Evolutionary conservation across 2,329 filamentous ascomycete genomes (phyloP).

Genomic region (Penicillium rolfsii): DNA sequence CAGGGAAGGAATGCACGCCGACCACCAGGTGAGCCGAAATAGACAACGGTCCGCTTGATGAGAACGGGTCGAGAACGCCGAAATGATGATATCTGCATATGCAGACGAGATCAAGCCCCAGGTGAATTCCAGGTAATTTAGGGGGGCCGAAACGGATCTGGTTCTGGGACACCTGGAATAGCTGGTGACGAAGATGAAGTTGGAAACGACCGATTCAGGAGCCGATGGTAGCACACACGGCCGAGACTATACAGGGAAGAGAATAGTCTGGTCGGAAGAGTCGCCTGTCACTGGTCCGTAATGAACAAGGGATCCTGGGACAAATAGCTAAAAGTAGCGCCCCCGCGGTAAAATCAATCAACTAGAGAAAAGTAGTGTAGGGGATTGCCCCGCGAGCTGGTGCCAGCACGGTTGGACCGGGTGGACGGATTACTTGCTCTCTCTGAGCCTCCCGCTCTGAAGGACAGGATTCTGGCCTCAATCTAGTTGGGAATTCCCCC

Average conservation of each 20-base stretch:
- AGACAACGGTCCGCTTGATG: neutral
- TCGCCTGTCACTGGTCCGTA: slow-evolving; percentile 28
- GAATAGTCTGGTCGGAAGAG: slow-evolving; percentile 24
- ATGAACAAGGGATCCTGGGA: slow-evolving; percentile 26
- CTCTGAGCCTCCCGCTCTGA: neutral
- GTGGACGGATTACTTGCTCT: neutral
- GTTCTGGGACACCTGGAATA: neutral
- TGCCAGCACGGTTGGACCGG: slow-evolving; percentile 1
- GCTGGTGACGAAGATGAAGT: slow-evolving; percentile 10
- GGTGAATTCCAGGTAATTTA: neutral
- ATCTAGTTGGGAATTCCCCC: neutral
- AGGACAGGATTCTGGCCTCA: neutral
- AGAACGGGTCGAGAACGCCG: neutral
- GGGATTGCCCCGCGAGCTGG: slow-evolving; percentile 15
- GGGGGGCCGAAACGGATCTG: neutral
- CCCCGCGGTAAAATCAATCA: slow-evolving; percentile 31
- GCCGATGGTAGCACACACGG: slow-evolving; percentile 25
- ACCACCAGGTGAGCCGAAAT: slow-evolving; percentile 1
- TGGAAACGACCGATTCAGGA: slow-evolving; percentile 18
- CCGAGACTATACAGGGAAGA: slow-evolving; percentile 26
- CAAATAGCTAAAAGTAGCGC: slow-evolving; percentile 28
- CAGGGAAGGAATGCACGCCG: neutral
- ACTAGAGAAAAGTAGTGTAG: slow-evolving; percentile 14
- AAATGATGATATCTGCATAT: neutral
- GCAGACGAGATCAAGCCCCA: neutral